These are phyloP conservation scores for Scutellaria galericulata DNA, from an alignment of 257 asterid genomes.

Conservation along the genomic window DNA sequence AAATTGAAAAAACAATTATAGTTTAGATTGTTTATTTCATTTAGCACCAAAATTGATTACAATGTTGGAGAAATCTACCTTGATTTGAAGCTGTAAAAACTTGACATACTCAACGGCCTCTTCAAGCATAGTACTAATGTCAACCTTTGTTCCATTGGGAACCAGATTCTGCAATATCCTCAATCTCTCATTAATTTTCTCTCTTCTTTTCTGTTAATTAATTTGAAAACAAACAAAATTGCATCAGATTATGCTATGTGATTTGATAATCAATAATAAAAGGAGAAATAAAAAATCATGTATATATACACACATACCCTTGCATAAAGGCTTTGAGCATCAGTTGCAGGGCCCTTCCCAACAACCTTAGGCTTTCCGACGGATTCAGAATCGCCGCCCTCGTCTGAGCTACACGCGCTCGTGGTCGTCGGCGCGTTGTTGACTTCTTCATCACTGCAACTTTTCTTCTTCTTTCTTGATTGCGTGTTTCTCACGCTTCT, in stretches of 20 bases:
- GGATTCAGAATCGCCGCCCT: constrained; percentile 46
- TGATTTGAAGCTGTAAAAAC: constrained; percentile 87
- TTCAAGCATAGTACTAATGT: constrained; percentile 97
- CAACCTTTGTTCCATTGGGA: constrained; percentile 94
- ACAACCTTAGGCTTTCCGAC: constrained; percentile 64
- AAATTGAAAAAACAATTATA: too few species aligned
- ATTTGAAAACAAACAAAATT: too few species aligned
- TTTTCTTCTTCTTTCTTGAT: constrained; percentile 56
- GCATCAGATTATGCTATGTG: too few species aligned
- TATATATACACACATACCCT: constrained; percentile 44
- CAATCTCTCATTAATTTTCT: constrained; percentile 81
- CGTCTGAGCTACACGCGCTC: constrained; percentile 58
- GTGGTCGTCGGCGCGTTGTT: constrained; percentile 42
- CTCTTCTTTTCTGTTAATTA: constrained; percentile 73
- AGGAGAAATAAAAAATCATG: too few species aligned
- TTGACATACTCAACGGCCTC: constrained; percentile 92
- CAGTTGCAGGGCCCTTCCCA: constrained; percentile 77
- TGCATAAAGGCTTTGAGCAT: constrained; percentile 92
- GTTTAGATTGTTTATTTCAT: too few species aligned
- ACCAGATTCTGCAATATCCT: constrained; percentile 85
- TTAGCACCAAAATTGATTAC: too few species aligned
- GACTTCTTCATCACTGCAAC: constrained; percentile 43
- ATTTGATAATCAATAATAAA: too few species aligned
- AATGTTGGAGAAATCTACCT: constrained; percentile 46
- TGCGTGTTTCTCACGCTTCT: constrained; percentile 63